Percentiles rank a stretch among this genome's conserved stretches.
phyloP scores from a whole-genome alignment of 176 grass and related monocot species.

The Typha latifolia region DNA sequence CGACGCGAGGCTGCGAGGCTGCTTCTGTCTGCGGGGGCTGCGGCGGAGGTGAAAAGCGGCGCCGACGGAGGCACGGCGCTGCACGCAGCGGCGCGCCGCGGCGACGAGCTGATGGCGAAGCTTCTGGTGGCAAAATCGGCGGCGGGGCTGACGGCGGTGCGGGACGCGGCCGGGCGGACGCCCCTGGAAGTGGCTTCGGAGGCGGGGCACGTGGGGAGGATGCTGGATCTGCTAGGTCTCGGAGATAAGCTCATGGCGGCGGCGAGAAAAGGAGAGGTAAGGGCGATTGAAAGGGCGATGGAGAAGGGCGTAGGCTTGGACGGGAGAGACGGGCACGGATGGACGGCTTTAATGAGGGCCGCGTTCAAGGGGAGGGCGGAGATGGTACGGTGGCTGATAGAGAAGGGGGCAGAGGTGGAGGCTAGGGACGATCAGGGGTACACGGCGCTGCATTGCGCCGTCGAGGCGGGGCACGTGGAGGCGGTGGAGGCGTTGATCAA shows the following conservation, averaged over 20 bases:
- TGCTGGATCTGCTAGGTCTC: constrained; percentile 44
- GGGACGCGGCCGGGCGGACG: constrained; percentile 39
- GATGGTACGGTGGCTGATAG: constrained; percentile 32
- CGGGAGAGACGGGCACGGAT: constrained; percentile 40
- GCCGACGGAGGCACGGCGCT: constrained; percentile 31
- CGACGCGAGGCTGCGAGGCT: constrained; percentile 29
- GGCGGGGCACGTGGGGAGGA: constrained; percentile 24
- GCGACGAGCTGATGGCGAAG: constrained; percentile 29
- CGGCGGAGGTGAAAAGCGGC: constrained; percentile 34
- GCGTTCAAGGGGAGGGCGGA: constrained; percentile 47
- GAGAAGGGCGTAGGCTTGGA: constrained; percentile 40
- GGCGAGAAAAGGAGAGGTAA: constrained; percentile 31
- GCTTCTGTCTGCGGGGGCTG: constrained; percentile 34
- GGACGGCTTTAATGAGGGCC: constrained; percentile 65
- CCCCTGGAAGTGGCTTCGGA: constrained; percentile 45
- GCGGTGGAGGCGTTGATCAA: constrained; percentile 47
- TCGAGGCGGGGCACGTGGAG: constrained; percentile 31
- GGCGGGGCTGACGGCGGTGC: constrained; percentile 33
- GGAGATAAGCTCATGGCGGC: constrained; percentile 36
- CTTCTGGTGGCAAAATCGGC: constrained; percentile 31
- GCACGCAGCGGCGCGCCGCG: constrained; percentile 39
- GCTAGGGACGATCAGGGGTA: constrained; percentile 46
- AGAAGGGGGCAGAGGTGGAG: constrained; percentile 29
- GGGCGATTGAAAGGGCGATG: constrained; percentile 14
- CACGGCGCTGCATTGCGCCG: constrained; percentile 56